Percentiles rank a stretch among this genome's conserved stretches.
Conservation (phyloP, 352 stramenopile genomes). For the Phytophthora capsici region DNA sequence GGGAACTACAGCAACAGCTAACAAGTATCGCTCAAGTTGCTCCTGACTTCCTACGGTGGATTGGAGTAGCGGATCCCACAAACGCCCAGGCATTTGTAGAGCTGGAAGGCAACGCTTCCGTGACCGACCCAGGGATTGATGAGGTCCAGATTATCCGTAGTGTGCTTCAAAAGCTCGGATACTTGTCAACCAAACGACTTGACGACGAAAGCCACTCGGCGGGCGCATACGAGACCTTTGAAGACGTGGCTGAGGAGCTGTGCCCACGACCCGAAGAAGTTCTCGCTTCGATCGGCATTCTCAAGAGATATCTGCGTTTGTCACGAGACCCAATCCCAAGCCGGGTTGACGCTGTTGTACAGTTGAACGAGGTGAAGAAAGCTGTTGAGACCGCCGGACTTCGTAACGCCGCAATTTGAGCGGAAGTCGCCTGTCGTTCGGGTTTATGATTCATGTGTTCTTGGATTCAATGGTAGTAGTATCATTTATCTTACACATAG, state of each 20-base stretch:
- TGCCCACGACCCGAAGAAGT: constrained; percentile 64
- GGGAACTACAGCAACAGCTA: constrained; percentile 68
- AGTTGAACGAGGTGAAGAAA: constrained; percentile 77
- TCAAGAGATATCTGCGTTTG: constrained; percentile 83
- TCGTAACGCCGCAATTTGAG: constrained; percentile 34
- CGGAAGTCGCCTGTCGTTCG: not conserved
- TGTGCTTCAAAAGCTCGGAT: constrained; percentile 84
- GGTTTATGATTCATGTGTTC: constrained; percentile 23
- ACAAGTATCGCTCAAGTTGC: constrained; percentile 59
- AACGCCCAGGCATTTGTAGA: constrained; percentile 75
- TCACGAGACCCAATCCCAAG: constrained; percentile 52
- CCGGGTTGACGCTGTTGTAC: constrained; percentile 69
- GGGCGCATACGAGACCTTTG: constrained; percentile 56
- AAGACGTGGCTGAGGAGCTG: constrained; percentile 58
- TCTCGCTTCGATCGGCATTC: constrained; percentile 59
- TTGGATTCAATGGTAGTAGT: constrained; percentile 16
- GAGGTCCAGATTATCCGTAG: constrained; percentile 85
- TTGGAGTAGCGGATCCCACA: constrained; percentile 60
- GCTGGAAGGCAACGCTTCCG: constrained; percentile 77
- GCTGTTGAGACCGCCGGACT: constrained; percentile 43
- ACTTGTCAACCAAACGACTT: constrained; percentile 66
- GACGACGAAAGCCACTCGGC: constrained; percentile 58
- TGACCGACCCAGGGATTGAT: constrained; percentile 81
- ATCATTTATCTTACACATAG: constrained; percentile 32
- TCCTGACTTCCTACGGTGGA: constrained; percentile 79